phyloP scores from a whole-genome alignment of 768 basidiomycete species.

The Tephrocybe sp. region DNA sequence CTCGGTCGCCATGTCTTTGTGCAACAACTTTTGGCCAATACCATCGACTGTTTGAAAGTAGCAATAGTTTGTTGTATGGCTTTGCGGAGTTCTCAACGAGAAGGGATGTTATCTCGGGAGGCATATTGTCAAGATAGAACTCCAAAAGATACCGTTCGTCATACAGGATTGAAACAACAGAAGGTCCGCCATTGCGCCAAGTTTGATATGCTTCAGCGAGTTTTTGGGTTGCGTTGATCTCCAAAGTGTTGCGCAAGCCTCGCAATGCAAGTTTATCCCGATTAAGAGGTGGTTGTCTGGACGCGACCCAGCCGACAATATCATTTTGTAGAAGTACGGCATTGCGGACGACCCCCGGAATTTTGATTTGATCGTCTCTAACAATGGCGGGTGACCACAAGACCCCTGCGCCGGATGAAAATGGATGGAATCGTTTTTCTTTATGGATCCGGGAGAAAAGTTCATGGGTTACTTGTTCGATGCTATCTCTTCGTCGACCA shows the following conservation, averaged over 20 bases:
- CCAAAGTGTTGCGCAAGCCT: constrained; percentile 24
- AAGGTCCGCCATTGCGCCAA: constrained; percentile 17
- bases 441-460: constrained; percentile 42
- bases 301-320: constrained; percentile 57
- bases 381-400: constrained; percentile 57
- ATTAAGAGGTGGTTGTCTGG: constrained; percentile 49
- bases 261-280: constrained; percentile 25
- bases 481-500: constrained; percentile 42
- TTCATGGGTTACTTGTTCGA: constrained; percentile 43
- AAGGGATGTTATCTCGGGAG: constrained; percentile 28
- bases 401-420: constrained; percentile 61
- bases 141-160: constrained; percentile 63
- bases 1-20: constrained; percentile 8
- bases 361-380: constrained; percentile 19
- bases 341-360: constrained; percentile 12
- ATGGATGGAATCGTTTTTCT: constrained; percentile 24
- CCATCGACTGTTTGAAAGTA: constrained; percentile 41
- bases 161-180: constrained; percentile 44
- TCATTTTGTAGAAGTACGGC: constrained; percentile 11
- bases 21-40: constrained; percentile 46
- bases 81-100: constrained; percentile 19
- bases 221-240: constrained; percentile 39
- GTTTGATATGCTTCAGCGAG: constrained; percentile 17
- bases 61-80: constrained; percentile 22
- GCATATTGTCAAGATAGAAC: constrained; percentile 43